Conservation (phyloP, 805 yeast genomes). For the Saccharomycopsis guyanensis region DNA sequence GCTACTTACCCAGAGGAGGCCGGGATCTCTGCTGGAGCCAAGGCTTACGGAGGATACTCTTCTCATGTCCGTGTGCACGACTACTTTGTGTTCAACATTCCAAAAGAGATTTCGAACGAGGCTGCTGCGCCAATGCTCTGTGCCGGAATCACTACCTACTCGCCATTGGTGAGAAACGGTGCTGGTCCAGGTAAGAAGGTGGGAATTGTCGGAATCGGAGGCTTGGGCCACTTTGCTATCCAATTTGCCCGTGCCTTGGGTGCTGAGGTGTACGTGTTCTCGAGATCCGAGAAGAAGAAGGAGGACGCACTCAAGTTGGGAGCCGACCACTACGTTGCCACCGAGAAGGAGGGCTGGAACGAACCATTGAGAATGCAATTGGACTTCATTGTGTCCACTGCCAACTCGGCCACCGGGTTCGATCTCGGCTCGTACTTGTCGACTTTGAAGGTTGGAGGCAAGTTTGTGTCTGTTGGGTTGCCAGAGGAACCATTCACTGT, state of each 20-base stretch:
- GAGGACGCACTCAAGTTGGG: constrained; percentile 48
- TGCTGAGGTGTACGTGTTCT: constrained; percentile 52
- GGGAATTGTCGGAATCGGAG: constrained; percentile 60
- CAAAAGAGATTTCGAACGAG: constrained; percentile 35
- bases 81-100: constrained; percentile 41
- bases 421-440: constrained; percentile 41
- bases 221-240: constrained; percentile 59
- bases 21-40: constrained; percentile 23
- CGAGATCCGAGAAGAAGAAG: constrained; percentile 43
- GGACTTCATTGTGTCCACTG: constrained; percentile 48
- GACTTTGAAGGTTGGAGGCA: constrained; percentile 49
- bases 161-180: constrained; percentile 42
- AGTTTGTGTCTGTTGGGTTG: constrained; percentile 58
- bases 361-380: constrained; percentile 28
- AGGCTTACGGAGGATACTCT: constrained; percentile 48
- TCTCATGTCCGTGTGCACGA: constrained; percentile 39
- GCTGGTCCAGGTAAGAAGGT: constrained; percentile 38
- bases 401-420: constrained; percentile 42
- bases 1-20: constrained; percentile 25
- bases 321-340: constrained; percentile 46
- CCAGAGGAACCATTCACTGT: constrained; percentile 42
- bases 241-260: constrained; percentile 56
- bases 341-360: constrained; percentile 34
- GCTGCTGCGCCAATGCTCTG: constrained; percentile 48
- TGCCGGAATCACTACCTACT: constrained; percentile 49